These are phyloP conservation scores for Xerocomellus chrysenteron DNA, from an alignment of 768 basidiomycete genomes.

Conservation along the genomic window DNA sequence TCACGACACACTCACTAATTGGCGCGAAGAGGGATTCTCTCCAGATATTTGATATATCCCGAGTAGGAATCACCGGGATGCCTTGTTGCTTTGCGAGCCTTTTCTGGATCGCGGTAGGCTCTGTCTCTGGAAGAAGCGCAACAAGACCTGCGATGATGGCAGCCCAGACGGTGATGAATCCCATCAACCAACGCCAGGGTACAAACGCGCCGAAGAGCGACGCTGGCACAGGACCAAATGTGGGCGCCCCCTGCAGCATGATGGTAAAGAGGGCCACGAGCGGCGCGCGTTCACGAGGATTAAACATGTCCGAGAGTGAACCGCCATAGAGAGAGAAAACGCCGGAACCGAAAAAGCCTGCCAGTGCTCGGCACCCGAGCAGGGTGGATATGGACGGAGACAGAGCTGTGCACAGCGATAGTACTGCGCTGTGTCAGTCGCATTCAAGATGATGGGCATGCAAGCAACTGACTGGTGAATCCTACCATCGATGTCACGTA, in stretches of 20 bases:
- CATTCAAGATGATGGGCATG: neutral
- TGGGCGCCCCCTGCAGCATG: conserved; percentile 31
- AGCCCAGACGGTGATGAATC: conserved; percentile 25
- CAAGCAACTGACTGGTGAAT: conserved; percentile 21
- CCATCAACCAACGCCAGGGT: conserved; percentile 30
- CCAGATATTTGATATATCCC: conserved; percentile 15
- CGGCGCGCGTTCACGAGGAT: conserved; percentile 27
- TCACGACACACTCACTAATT: conserved; percentile 20
- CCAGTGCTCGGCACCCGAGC: conserved; percentile 19
- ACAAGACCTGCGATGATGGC: conserved; percentile 17
- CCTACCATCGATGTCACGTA: conserved; percentile 21
- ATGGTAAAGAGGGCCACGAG: conserved; percentile 31
- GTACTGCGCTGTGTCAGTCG: conserved; percentile 16
- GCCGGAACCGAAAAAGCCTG: conserved; percentile 24
- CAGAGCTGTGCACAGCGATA: conserved; percentile 24
- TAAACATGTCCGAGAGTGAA: conserved; percentile 30
- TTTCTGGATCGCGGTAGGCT: conserved; percentile 20
- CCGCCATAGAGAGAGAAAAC: conserved; percentile 32
- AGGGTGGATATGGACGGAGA: conserved; percentile 22
- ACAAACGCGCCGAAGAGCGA: conserved; percentile 20
- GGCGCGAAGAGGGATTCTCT: conserved; percentile 24
- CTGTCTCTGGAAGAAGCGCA: conserved; percentile 26
- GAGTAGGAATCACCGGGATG: neutral
- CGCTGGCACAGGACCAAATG: conserved; percentile 28
- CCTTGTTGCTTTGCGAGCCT: conserved; percentile 14